Evolutionary conservation across 179 eudicot genomes (phyloP).

Genomic region (Pouteria campechiana): DNA sequence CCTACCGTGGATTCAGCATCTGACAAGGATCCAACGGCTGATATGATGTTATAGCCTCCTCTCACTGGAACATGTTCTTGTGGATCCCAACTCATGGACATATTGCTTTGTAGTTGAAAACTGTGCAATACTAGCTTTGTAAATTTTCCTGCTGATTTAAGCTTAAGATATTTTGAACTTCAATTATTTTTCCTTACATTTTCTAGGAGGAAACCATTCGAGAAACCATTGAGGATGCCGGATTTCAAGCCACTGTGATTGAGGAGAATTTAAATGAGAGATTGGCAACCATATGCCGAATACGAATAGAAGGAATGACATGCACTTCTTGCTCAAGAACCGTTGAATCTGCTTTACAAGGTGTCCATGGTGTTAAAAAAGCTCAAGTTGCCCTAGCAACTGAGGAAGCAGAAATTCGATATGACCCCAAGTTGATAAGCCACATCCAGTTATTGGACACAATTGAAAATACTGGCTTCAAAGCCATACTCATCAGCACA

Average conservation of each 20-base stretch:
- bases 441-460: conserved; percentile 36
- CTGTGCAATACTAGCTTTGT: no score
- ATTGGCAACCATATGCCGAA: conserved; percentile 42
- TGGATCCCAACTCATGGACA: no score
- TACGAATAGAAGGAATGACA: conserved; percentile 71
- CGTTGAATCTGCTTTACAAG: conserved; percentile 46
- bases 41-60: no score
- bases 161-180: no score
- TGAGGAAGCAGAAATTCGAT: conserved; percentile 72
- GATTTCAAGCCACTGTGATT: conserved; percentile 54
- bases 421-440: conserved; percentile 46
- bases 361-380: conserved; percentile 48
- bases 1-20: no score
- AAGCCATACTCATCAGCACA: conserved; percentile 52
- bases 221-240: conserved; percentile 73
- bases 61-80: no score
- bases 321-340: conserved; percentile 80
- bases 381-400: conserved; percentile 89
- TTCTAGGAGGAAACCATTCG: conserved; percentile 59
- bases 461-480: conserved; percentile 63
- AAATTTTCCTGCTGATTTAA: no score
- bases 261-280: conserved; percentile 29
- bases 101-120: no score
- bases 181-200: no score
- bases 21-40: no score